Base-by-base conservation (phyloP, 345 rosid genomes). In the Melastoma malabathricum region DNA sequence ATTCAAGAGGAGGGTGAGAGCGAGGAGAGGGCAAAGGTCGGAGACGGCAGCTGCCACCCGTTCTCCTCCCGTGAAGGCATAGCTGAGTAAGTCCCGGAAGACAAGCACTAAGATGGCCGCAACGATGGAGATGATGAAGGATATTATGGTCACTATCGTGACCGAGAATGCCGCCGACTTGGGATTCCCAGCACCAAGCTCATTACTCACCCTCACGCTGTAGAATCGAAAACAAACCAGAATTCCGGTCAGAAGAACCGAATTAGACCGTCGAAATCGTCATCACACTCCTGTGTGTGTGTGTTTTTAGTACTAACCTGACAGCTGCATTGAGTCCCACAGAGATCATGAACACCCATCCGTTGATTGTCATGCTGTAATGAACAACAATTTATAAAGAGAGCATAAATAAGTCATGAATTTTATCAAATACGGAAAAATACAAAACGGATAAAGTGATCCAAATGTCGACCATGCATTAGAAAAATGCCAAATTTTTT, bases 201-300 rank as follows among this genome's bases (percentile, higher is more conserved):
- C 96, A 38, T 86, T 86, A 65, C 84, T 77, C 20, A 80, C 93
- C 60, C 96, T 73, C 50, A 83, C 96, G 54, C 96, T 83, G 71
- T 51, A 10, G 15, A n/a, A 4, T 1, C 1, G 15, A 43, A 14
- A 15, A 51, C 3, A 2, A 38, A 13, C 31, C 31, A 27, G 31
- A 27, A 27, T 27, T 27, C 31, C 31, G 4, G 6, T 27, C 31
- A 27, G 31, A 27, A 27, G 31, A 27, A 27, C 31, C 31, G 31
- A 27, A 3, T 6, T 27, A 27, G 3, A 6, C 6, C 3, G 31
- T 27, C 31, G 6, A 27, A 27, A 27, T 27, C 31, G 6, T 27
- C 31, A 27, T 27, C 3, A 27, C 31, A 27, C n/a, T n/a, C n/a
- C n/a, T n/a, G 31, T 3, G 3, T 27, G 31, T 3, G 6, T 27